These are phyloP conservation scores for Streptanthus diversifolius DNA, from an alignment of 345 rosid genomes.

Conservation along the genomic window DNA sequence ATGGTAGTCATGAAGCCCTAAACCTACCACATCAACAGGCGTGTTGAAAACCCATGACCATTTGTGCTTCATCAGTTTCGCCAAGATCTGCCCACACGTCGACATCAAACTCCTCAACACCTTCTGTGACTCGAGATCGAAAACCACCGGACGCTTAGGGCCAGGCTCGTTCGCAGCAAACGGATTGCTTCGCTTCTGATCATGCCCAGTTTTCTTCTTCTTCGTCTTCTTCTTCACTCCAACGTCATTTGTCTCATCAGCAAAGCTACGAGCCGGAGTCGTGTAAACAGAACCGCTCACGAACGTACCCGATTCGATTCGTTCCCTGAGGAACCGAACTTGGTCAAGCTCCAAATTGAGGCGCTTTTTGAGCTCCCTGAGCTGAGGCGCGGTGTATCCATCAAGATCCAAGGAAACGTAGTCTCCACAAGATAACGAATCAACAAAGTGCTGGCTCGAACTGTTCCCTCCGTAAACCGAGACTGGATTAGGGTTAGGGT, in stretches of 20 bases:
- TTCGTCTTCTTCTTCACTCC: conserved; percentile 29
- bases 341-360: conserved; percentile 62
- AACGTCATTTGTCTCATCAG: conserved; percentile 32
- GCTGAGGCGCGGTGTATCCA: conserved; percentile 44
- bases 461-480: conserved; percentile 37
- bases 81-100: conserved; percentile 56
- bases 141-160: conserved; percentile 8
- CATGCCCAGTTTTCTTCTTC: conserved; percentile 50
- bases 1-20: conserved; percentile 63
- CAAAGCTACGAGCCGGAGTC: conserved; percentile 36
- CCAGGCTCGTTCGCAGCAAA: conserved; percentile 5
- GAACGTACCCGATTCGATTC: conserved; percentile 43
- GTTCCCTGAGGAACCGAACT: conserved; percentile 57
- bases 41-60: conserved; percentile 53
- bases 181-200: conserved; percentile 44
- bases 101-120: conserved; percentile 34
- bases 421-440: conserved; percentile 38
- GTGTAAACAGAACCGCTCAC: conserved; percentile 21
- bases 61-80: conserved; percentile 69
- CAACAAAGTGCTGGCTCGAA: conserved; percentile 32
- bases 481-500: conserved; percentile 56
- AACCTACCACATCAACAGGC: conserved; percentile 63
- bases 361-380: conserved; percentile 56
- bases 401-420: conserved; percentile 64
- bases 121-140: conserved; percentile 31